Conservation (phyloP, 441 rosid species). For the Croton setiger region DNA sequence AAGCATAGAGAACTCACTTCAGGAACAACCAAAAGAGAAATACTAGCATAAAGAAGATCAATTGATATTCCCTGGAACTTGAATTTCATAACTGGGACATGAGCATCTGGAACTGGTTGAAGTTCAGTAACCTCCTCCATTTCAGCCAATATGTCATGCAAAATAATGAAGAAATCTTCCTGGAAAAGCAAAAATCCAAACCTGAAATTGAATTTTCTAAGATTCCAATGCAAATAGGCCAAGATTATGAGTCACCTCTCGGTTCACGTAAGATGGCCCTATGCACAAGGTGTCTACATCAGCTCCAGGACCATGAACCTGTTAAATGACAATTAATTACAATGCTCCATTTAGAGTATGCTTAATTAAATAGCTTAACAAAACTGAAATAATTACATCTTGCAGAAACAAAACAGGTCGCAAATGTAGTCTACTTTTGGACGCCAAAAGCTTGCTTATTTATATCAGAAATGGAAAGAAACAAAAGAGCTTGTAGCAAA, state of each 20-base stretch:
- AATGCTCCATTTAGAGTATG: not conserved
- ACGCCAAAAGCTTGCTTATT: not conserved
- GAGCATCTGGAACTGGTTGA: constrained; percentile 70
- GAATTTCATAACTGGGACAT: constrained; percentile 74
- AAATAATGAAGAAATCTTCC: constrained; percentile 62
- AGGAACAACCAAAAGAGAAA: constrained; percentile 53
- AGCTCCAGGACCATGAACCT: constrained; percentile 81
- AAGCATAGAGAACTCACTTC: constrained; percentile 36
- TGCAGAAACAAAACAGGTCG: not conserved
- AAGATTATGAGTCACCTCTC: constrained; percentile 48
- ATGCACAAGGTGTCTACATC: constrained; percentile 65
- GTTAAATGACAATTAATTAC: constrained; percentile 6
- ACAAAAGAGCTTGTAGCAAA: not conserved
- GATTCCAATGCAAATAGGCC: constrained; percentile 9
- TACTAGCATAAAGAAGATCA: constrained; percentile 73
- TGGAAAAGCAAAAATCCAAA: constrained; percentile 20
- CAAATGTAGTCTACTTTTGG: constrained; percentile 7
- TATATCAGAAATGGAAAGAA: not conserved
- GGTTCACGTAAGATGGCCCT: constrained; percentile 67
- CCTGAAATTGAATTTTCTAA: not conserved
- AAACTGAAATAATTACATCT: not conserved
- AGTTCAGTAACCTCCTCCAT: constrained; percentile 66
- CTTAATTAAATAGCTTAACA: constrained; percentile 7
- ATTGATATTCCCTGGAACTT: constrained; percentile 62
- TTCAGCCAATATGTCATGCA: constrained; percentile 50